phyloP scores from a whole-genome alignment of 1,284 basidiomycete species.

The Apiotrichum montevideense region DNA sequence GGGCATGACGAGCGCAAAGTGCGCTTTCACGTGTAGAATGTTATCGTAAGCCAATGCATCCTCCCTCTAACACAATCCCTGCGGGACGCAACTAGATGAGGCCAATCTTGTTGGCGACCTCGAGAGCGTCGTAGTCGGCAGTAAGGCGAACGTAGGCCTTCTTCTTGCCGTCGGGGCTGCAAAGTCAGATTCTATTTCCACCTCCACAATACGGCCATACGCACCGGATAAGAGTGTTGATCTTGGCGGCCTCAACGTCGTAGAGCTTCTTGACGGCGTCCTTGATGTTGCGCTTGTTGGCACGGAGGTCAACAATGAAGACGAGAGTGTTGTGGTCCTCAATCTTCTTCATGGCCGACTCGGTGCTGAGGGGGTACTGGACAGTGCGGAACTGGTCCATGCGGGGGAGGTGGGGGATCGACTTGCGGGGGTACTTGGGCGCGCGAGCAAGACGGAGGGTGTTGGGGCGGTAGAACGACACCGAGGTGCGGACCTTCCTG shows the following conservation, averaged over 20 bases:
- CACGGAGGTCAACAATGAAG: constrained; percentile 89
- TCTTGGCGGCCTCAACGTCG: constrained; percentile 90
- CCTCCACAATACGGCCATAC: constrained; percentile 28
- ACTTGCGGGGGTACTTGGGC: constrained; percentile 93
- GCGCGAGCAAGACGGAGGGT: constrained; percentile 77
- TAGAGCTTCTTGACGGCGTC: constrained; percentile 98
- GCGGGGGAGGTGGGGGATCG: constrained; percentile 84
- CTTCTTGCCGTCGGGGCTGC: constrained; percentile 95
- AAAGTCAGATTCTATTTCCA: neutral
- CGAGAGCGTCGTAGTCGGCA: constrained; percentile 91
- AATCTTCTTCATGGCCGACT: constrained; percentile 73
- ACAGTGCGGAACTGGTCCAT: constrained; percentile 98
- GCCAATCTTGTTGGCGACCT: constrained; percentile 87
- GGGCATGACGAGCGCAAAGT: neutral
- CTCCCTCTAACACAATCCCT: constrained; percentile 14
- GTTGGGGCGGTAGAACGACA: constrained; percentile 95
- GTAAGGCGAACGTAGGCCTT: constrained; percentile 97
- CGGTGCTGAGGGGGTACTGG: constrained; percentile 61
- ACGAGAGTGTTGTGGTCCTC: constrained; percentile 99
- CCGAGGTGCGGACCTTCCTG: constrained; percentile 79
- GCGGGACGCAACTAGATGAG: constrained; percentile 42
- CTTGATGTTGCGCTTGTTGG: constrained; percentile 99
- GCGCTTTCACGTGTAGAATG: neutral
- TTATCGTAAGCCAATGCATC: constrained; percentile 20
- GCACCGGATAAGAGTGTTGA: constrained; percentile 96